Evolutionary conservation across 495 filamentous ascomycete species (phyloP), one percentile per base, ranked within the genome.

Genomic region (Pyronema omphalodes): DNA sequence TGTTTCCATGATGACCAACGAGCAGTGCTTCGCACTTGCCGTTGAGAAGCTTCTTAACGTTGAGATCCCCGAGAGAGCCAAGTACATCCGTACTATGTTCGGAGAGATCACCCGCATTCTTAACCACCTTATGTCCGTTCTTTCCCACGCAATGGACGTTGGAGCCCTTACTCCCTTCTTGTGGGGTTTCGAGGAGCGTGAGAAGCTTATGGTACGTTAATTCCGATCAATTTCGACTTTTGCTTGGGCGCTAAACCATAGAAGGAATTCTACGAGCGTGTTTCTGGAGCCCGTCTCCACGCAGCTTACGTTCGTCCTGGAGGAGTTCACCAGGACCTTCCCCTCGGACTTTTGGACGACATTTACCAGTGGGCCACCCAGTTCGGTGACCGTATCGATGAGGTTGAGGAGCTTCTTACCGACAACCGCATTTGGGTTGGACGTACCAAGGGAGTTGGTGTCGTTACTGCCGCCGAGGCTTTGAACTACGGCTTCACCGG

Each of bases 351-450:
- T 36, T 79, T 99, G 15, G 93, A 99, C 66, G 93, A 99, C 70
- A 99, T 99, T 68, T 96, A 96, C 73, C 89, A 95, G 70, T 99
- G 93, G 93, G 93, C 93, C 3, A 99, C 93, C 40, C 93, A 99
- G 71, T 99, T 99, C 65, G 87, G 88, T 62, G 93, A 99, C 74
- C 88, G 93, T 62, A 93, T 99, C 67, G 93, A 99, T 68, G 93
- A 99, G 69, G 95, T 91, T 49, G 93, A 99, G 69, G 93, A 99
- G 69, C 80, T 99, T 66, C 77, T 99, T 44, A 96, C 93, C 12
- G 93, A 99, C 68, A 99, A 99, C 76, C 86, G 93, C 65, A 99
- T 99, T 71, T 99, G 93, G 93, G 88, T 84, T 66, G 81, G 83
- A 55, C 77, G 93, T 59, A 93, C 93, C 57, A 78, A 88, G 69